Evolutionary conservation across 371 early-diverging fungal species (phyloP), one percentile per base, ranked within the genome.

Genomic region (Syncephalis plumigaleata): DNA sequence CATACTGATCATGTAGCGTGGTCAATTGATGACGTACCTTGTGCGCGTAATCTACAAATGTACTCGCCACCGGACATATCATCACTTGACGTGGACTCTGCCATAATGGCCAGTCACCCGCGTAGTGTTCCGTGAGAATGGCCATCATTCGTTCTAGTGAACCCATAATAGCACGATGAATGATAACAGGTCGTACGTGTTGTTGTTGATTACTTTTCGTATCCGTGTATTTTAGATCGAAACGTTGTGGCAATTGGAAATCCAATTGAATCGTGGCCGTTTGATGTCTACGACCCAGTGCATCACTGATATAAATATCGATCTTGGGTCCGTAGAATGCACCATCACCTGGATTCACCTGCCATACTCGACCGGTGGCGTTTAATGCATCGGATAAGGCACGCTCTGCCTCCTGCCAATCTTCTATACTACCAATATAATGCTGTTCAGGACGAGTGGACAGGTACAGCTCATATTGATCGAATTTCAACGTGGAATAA

Each of bases 251-350:
- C 48, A 97, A 74, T 59, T 97, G 92, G 81, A 96, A 98, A 56
- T 83, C 99, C 39, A 99, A 75, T 63, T 99, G 99, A 49, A 98
- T 87, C 20, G 99, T 99, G 38, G 98, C 99, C 62, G 98, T 98
- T 67, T 98, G 99, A 61, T 85, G 88, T 55, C 75, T 72, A 49
- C 98, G 83, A 40, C 81, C 72, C 50, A 95, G 73, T 13, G 96
- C 96, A 68, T 99, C 99, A 24, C 79, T 68, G 53, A 99, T 82
- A 38, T 82, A 80, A 57, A 99, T 98, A 71, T 99, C 99, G 59
- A 99, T 92, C 81, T 99, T 99, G 57, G 99, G 99, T 4, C 99
- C 99, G 65, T 99, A 99, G 77, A 99, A 99, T 21, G 99, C 99
- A 37, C 99, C 99, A 74, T 99, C 99, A 55, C 98, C 97, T 18